Conservation (phyloP, 495 filamentous ascomycete genomes). For the Lindgomyces ingoldianus region DNA sequence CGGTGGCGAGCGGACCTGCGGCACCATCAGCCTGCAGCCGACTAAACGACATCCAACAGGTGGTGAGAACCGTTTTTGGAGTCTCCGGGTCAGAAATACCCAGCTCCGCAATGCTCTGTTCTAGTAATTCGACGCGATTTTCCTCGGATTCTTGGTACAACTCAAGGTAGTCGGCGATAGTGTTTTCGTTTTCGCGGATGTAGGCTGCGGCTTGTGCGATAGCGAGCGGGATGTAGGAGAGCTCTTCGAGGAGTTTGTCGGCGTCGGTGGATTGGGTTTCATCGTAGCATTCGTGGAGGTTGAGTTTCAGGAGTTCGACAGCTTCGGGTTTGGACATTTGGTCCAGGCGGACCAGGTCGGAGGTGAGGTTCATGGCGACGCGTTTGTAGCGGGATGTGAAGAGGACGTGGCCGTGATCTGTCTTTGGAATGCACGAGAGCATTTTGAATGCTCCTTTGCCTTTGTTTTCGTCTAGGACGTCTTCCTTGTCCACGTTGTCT, state of each 20-base stretch:
- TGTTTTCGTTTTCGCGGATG: conserved; percentile 3
- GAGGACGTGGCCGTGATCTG: conserved; percentile 19
- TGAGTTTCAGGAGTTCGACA: conserved; percentile 8
- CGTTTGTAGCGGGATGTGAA: conserved; percentile 12
- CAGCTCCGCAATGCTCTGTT: not conserved
- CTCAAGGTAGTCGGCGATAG: conserved; percentile 20
- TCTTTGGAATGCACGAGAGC: conserved; percentile 16
- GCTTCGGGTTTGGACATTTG: conserved; percentile 6
- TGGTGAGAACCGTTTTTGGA: conserved; percentile 13
- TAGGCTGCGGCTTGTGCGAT: conserved; percentile 14
- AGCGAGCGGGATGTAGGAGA: conserved; percentile 15
- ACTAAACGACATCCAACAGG: conserved; percentile 16
- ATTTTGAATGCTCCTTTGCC: conserved; percentile 11
- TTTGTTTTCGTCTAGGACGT: conserved; percentile 9
- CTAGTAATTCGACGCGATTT: conserved; percentile 1
- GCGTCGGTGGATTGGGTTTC: not conserved
- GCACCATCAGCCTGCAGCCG: conserved; percentile 8
- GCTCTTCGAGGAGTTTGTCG: conserved; percentile 7
- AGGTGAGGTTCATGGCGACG: conserved; percentile 4
- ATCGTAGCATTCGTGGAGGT: not conserved
- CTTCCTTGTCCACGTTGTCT: conserved; percentile 9
- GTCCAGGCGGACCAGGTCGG: conserved; percentile 9
- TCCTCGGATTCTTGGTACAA: conserved; percentile 12
- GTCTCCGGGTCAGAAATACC: not conserved
- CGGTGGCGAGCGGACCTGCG: conserved; percentile 12